These are phyloP conservation scores for Musa beccarii DNA, from an alignment of 176 grass and related monocot genomes.

Conservation along the genomic window DNA sequence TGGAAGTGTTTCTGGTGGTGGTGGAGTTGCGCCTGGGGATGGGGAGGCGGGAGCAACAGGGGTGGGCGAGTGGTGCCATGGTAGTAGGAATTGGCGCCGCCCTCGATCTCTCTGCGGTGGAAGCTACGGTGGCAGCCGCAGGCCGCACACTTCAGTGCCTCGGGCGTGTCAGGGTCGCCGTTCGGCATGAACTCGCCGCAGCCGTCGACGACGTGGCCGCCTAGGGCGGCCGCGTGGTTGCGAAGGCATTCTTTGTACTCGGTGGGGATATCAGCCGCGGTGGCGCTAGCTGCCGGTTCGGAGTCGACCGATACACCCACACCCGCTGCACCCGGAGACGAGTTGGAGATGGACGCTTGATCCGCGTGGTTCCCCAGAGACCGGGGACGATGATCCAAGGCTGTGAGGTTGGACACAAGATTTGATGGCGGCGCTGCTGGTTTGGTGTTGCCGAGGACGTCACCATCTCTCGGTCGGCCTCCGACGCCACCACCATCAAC, in stretches of 20 bases:
- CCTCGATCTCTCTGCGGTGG: conserved; percentile 62
- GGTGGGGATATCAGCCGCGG: not conserved
- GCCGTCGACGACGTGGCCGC: conserved; percentile 67
- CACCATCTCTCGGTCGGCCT: conserved; percentile 13
- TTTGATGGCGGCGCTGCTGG: not conserved
- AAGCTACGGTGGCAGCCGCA: conserved; percentile 90
- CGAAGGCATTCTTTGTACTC: conserved; percentile 82
- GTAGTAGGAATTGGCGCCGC: not conserved
- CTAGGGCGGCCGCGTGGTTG: conserved; percentile 79
- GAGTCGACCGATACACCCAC: not conserved
- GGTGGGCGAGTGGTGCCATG: not conserved
- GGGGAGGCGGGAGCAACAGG: conserved; percentile 4
- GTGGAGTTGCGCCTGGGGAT: not conserved
- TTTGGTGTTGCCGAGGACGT: not conserved
- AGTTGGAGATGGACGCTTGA: conserved; percentile 1
- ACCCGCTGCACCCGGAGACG: not conserved
- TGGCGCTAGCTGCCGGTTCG: not conserved
- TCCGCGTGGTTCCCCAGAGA: conserved; percentile 11
- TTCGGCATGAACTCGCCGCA: conserved; percentile 86
- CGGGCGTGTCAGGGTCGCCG: conserved; percentile 44
- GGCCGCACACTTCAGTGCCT: conserved; percentile 64
- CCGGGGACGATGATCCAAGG: not conserved
- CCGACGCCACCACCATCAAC: not conserved
- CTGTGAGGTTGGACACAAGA: conserved; percentile 17
- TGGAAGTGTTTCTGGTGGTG: conserved; percentile 4